Base-by-base conservation (phyloP, 2,329 filamentous ascomycete species). In the Dactylonectria estremocensis region DNA sequence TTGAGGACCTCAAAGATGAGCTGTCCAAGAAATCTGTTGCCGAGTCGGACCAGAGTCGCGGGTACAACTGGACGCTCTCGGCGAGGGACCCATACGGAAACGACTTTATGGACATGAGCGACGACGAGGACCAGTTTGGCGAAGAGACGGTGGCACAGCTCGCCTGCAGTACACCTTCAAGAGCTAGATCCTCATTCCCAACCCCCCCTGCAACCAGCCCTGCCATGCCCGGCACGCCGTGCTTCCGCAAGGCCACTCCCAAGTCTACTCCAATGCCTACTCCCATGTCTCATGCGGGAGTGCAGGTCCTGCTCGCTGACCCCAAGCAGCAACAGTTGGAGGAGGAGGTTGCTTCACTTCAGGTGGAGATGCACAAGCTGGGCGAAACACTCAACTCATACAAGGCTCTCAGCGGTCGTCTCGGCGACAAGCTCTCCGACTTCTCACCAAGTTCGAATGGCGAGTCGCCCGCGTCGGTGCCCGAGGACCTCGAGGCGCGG, bases 191-290 rank as follows among this genome's bases (percentile, higher is more conserved):
- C n/a, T 88, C 86, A 0, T 89, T 89, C 69, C 84, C 85, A 5
- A 88, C 87, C 0, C 88, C 88, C 0, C 88, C 88, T 1, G 83
- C 84, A 2, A 90, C 88, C 0, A 90, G 88, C 48, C 85, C 86
- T 1, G 70, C 79, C 0, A 67, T 79, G 0, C 77, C 69, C 66
- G 65, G 74, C 0, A 84, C 84, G 2, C 86, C 86, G 0, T 81
- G 75, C 46, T 83, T 80, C 46, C 70, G 64, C 33, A 6, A 66
- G 69, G 1, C 63, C 71, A 5, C 64, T 3, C 2, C 61, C 55
- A 16, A 16, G 76, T 56, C 37, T 13, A 56, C 20, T 7, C 53
- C 53, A 20, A 43, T 43, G 2, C 79, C 79, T 4, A 53, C 31
- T 35, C 31, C 64, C 0, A 76, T 84, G 60, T 72, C 71, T n/a